Evolutionary conservation across 2,329 filamentous ascomycete genomes (phyloP).

Genomic region (Fusarium redolens): DNA sequence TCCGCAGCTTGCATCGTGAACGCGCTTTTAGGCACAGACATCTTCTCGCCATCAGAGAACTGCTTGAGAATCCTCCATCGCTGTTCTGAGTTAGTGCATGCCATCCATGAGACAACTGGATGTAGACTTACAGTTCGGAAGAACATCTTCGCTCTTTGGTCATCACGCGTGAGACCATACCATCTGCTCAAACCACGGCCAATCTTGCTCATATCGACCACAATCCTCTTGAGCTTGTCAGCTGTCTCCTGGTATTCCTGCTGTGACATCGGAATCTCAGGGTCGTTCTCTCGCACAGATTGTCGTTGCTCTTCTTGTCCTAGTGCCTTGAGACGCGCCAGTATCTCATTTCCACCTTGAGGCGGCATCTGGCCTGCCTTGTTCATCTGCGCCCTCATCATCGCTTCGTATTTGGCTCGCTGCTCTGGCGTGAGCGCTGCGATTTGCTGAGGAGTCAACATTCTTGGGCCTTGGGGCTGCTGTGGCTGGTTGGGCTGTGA

Average conservation of each 20-base stretch:
- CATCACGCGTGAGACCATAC: constrained; percentile 62
- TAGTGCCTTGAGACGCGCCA: constrained; percentile 51
- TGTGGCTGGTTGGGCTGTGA: constrained; percentile 43
- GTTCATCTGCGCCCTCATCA: constrained; percentile 47
- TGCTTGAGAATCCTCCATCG: constrained; percentile 65
- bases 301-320: constrained; percentile 56
- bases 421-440: constrained; percentile 59
- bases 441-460: constrained; percentile 50
- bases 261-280: constrained; percentile 60
- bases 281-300: constrained; percentile 54
- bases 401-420: constrained; percentile 57
- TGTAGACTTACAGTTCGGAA: constrained; percentile 62
- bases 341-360: constrained; percentile 32
- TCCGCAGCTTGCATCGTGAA: constrained; percentile 66
- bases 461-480: constrained; percentile 33
- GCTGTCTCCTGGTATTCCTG: constrained; percentile 58
- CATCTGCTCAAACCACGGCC: constrained; percentile 59
- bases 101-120: neutral
- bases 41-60: constrained; percentile 62
- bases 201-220: constrained; percentile 57
- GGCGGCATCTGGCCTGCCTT: constrained; percentile 37
- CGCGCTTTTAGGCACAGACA: constrained; percentile 57
- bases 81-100: constrained; percentile 55
- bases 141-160: constrained; percentile 62
- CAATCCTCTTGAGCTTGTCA: constrained; percentile 56